These are phyloP conservation scores for Citrus glauca DNA, from an alignment of 345 rosid genomes.

Conservation along the genomic window DNA sequence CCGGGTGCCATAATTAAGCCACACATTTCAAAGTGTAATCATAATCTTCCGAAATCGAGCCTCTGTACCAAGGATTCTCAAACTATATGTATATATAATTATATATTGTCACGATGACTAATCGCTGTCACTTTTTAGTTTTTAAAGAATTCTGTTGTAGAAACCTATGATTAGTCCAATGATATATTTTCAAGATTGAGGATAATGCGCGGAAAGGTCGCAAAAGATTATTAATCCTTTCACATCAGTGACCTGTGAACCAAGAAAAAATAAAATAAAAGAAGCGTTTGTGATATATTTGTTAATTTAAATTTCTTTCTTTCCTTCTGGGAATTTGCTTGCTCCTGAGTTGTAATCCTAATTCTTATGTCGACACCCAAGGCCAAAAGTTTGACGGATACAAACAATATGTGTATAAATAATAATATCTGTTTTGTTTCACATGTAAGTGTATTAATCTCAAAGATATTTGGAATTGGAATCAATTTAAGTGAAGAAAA, in stretches of 20 bases:
- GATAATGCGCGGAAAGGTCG: background rate
- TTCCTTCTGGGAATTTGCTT: background rate
- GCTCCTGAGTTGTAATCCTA: background rate
- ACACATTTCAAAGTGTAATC: background rate
- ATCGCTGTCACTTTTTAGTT: background rate
- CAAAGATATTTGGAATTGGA: background rate
- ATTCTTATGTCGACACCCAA: background rate
- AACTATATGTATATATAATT: too few relatives aligned
- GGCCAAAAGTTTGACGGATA: background rate
- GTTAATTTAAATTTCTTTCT: background rate
- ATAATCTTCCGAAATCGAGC: background rate
- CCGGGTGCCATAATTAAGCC: too few relatives aligned
- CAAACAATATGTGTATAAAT: background rate
- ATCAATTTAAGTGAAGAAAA: background rate
- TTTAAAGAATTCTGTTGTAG: background rate
- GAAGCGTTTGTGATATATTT: background rate
- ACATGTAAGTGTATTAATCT: background rate
- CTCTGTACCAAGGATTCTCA: background rate
- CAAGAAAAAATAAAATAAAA: background rate
- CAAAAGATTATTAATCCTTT: background rate
- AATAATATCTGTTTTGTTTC: background rate
- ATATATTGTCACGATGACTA: background rate
- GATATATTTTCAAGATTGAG: background rate
- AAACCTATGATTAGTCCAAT: background rate
- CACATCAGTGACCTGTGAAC: background rate